Percentiles rank a stretch among this genome's conserved stretches.
Conservation (phyloP, 2,329 filamentous ascomycete species). For the Samsoniella hepiali region DNA sequence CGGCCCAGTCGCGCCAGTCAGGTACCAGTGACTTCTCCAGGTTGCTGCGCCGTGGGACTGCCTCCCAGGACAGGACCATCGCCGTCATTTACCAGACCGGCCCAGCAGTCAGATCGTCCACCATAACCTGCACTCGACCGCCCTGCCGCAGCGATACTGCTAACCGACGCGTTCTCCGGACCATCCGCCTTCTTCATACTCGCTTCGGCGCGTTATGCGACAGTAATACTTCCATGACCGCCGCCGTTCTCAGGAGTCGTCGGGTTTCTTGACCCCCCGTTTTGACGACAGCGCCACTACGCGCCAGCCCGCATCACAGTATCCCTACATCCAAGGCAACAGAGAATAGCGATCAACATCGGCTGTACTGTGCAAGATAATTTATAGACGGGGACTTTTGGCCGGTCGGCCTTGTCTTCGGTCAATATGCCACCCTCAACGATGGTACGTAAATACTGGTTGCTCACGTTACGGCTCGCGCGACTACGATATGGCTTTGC, state of each 20-base stretch:
- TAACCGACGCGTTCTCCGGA: background rate
- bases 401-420: conserved; percentile 37
- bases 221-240: conserved; percentile 10
- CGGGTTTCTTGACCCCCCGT: conserved; percentile 17
- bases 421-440: conserved; percentile 41
- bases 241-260: conserved; percentile 16
- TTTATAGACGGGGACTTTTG: conserved; percentile 28
- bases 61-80: conserved; percentile 15
- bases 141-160: background rate
- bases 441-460: conserved; percentile 42
- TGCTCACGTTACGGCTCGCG: background rate
- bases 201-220: background rate
- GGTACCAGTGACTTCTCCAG: conserved; percentile 18
- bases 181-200: background rate
- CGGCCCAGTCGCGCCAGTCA: background rate
- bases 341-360: background rate
- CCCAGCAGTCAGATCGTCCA: background rate
- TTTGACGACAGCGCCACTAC: conserved; percentile 13
- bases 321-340: conserved; percentile 2
- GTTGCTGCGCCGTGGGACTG: conserved; percentile 13
- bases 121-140: background rate
- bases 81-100: conserved; percentile 10
- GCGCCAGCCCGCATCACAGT: conserved; percentile 3
- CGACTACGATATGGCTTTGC: background rate
- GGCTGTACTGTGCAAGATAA: background rate